Conservation (phyloP, 1,139 yeast genomes). For the Candida pseudoviswanathii region DNA sequence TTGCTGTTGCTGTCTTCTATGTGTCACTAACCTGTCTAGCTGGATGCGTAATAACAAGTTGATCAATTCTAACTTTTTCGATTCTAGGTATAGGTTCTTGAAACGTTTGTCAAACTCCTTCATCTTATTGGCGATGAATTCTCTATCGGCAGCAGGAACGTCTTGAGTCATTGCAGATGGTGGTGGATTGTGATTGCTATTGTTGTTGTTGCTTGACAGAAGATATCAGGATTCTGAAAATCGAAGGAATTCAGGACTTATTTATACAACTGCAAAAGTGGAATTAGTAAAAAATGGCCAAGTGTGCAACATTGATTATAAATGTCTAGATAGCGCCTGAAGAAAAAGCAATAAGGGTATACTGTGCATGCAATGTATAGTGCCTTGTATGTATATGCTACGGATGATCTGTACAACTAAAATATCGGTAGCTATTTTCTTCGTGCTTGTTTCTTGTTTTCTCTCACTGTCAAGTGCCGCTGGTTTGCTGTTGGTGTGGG, state of each 20-base stretch:
- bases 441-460: no score
- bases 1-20: conserved; percentile 1
- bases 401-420: no score
- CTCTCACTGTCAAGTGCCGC: no score
- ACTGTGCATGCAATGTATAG: no score
- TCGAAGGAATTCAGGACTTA: background rate
- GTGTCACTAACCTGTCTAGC: conserved; percentile 1
- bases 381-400: no score
- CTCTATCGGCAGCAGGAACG: background rate
- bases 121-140: background rate
- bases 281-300: conserved; percentile 1
- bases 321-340: background rate
- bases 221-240: background rate
- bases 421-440: background rate
- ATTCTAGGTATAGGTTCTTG: conserved; percentile 3
- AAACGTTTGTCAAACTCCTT: conserved; percentile 5
- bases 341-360: no score
- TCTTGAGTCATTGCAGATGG: background rate
- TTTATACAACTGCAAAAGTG: conserved; percentile 2
- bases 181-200: background rate
- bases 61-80: conserved; percentile 2
- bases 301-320: background rate
- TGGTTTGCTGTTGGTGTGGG: no score
- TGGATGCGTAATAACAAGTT: conserved; percentile 1
- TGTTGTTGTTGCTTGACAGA: background rate